Evolutionary conservation across 2,329 filamentous ascomycete genomes (phyloP).

Genomic region (Pseudofabraea citricarpa): DNA sequence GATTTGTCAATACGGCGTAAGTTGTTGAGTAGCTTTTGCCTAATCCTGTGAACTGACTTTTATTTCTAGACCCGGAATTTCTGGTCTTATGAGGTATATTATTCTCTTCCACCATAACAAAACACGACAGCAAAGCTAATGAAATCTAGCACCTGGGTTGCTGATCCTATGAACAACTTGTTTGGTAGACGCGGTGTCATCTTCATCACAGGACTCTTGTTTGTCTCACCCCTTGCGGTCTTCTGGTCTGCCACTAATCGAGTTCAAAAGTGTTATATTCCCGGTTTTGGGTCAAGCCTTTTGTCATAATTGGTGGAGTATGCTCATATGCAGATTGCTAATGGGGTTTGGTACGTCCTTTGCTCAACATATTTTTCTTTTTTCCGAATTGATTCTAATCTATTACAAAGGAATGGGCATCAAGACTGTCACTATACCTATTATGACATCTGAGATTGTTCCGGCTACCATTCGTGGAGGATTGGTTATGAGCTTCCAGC

Average conservation of each 20-base stretch:
- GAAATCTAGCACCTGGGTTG: conserved; percentile 55
- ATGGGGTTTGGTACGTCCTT: conserved; percentile 63
- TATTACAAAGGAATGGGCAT: conserved; percentile 56
- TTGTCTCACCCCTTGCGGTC: background rate
- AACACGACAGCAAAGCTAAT: conserved; percentile 39
- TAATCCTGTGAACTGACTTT: background rate
- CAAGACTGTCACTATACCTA: conserved; percentile 64
- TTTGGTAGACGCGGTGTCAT: conserved; percentile 67
- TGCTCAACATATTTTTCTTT: too few relatives aligned
- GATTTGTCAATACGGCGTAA: conserved; percentile 46
- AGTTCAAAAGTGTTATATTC: conserved; percentile 46
- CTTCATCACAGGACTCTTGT: conserved; percentile 66
- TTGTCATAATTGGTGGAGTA: conserved; percentile 65
- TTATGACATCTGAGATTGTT: conserved; percentile 71
- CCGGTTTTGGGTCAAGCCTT: conserved; percentile 65
- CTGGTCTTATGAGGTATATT: conserved; percentile 29
- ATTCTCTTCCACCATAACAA: conserved; percentile 59
- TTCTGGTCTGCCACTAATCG: background rate
- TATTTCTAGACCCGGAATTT: conserved; percentile 20
- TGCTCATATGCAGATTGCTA: conserved; percentile 59
- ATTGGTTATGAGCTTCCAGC: conserved; percentile 78
- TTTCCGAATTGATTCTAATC: conserved; percentile 41
- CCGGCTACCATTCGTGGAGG: conserved; percentile 67
- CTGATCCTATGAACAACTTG: conserved; percentile 57
- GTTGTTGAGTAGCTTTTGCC: background rate